Evolutionary conservation across 805 yeast species (phyloP).

Genomic region (Blastobotrys americana): DNA sequence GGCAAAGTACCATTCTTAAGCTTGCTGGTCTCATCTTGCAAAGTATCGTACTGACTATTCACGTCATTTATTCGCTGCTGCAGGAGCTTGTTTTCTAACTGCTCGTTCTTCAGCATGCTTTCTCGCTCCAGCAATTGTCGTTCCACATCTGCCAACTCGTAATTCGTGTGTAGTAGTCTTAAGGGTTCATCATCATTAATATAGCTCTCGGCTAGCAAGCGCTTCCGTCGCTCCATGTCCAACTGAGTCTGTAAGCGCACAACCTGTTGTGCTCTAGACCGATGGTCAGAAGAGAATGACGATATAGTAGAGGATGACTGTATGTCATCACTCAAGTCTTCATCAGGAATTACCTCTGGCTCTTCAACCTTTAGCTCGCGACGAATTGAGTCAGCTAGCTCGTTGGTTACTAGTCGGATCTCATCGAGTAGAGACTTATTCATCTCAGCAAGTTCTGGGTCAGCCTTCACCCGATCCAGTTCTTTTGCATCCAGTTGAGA

Average conservation of each 20-base stretch:
- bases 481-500: too few relatives aligned
- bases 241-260: slow-evolving; percentile 26
- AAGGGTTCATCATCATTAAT: slow-evolving; percentile 7
- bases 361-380: slow-evolving; percentile 28
- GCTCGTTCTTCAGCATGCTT: slow-evolving; percentile 16
- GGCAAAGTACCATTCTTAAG: slow-evolving; percentile 22
- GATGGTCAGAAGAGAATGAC: slow-evolving; percentile 4
- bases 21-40: slow-evolving; percentile 20
- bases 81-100: slow-evolving; percentile 18
- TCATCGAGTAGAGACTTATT: slow-evolving; percentile 27
- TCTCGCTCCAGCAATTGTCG: slow-evolving; percentile 25
- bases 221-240: slow-evolving; percentile 29
- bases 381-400: slow-evolving; percentile 32
- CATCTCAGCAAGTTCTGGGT: slow-evolving; percentile 15
- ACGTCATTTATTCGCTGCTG: slow-evolving; percentile 25
- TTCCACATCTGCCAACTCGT: slow-evolving; percentile 23
- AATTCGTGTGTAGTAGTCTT: slow-evolving; percentile 3
- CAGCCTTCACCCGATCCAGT: background rate
- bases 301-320: slow-evolving; percentile 3
- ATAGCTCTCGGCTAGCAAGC: slow-evolving; percentile 22
- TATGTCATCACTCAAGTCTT: background rate
- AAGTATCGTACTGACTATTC: slow-evolving; percentile 24
- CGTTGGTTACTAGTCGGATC: slow-evolving; percentile 30
- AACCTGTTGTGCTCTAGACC: slow-evolving; percentile 16
- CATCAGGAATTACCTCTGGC: background rate